Evolutionary conservation across 2,329 filamentous ascomycete species (phyloP).

Genomic region (Graphilbum fragrans): DNA sequence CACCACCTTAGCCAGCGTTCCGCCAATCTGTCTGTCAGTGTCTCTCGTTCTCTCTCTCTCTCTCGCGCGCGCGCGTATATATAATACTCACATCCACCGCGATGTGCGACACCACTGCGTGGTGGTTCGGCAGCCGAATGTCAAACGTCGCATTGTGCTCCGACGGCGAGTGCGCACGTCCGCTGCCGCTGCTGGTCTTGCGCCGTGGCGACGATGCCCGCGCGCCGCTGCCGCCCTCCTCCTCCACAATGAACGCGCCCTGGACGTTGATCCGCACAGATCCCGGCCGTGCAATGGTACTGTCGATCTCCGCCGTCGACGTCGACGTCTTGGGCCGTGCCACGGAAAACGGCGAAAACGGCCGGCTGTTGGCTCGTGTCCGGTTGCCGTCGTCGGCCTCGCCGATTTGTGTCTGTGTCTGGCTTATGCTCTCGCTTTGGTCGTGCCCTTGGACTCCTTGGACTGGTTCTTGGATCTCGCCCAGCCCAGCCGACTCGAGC

Average conservation of each 20-base stretch:
- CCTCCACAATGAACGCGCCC: conserved; percentile 91
- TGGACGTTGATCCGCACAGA: conserved; percentile 91
- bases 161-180: conserved; percentile 17
- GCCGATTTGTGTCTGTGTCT: no score
- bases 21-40: conserved; percentile 59
- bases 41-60: not conserved
- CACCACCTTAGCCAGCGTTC: conserved; percentile 89
- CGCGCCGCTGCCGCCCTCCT: conserved; percentile 41
- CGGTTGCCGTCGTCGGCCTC: no score
- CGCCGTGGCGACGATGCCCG: conserved; percentile 1
- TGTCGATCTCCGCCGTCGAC: conserved; percentile 45
- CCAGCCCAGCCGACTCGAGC: not conserved
- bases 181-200: conserved; percentile 17
- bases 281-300: conserved; percentile 48
- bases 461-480: not conserved
- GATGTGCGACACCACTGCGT: conserved; percentile 88
- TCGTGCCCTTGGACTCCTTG: not conserved
- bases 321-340: conserved; percentile 23
- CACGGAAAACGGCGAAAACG: not conserved
- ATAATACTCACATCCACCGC: conserved; percentile 70
- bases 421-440: no score
- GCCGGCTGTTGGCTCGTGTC: not conserved
- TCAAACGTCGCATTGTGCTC: conserved; percentile 66
- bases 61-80: no score
- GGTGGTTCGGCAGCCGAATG: conserved; percentile 93